These are phyloP conservation scores for Suillus americanus DNA, from an alignment of 768 basidiomycete species.

Conservation along the genomic window DNA sequence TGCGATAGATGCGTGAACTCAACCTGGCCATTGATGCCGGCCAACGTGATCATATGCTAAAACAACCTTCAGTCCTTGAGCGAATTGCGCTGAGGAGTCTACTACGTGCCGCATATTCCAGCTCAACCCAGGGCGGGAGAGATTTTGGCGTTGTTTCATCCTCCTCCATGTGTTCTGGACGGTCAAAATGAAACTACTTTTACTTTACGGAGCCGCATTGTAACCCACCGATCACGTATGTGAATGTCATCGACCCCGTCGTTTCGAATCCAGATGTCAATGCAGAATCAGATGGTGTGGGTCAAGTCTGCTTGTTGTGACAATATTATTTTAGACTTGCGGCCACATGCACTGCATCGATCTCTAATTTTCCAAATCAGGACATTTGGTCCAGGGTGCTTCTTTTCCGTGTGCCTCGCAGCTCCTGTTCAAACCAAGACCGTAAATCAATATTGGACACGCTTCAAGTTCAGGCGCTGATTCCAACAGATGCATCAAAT, in stretches of 20 bases:
- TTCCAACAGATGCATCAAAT: background rate
- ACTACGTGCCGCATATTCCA: constrained; percentile 77
- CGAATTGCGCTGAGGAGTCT: background rate
- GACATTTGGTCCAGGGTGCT: background rate
- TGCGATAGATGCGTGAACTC: constrained; percentile 86
- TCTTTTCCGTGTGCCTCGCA: constrained; percentile 25
- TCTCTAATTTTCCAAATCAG: constrained; percentile 12
- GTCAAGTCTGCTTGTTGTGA: background rate
- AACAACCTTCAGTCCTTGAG: constrained; percentile 1
- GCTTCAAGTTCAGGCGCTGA: background rate
- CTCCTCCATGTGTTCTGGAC: constrained; percentile 94
- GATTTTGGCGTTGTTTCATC: constrained; percentile 74
- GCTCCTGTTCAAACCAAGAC: background rate
- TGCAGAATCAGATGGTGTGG: background rate
- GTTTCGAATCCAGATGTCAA: background rate
- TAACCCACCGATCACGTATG: constrained; percentile 57
- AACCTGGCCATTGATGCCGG: constrained; percentile 62
- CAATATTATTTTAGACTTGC: too few species aligned
- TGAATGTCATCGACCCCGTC: constrained; percentile 37
- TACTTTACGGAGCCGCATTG: background rate
- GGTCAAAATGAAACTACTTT: constrained; percentile 6
- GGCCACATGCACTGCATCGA: too few species aligned
- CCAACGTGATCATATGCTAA: constrained; percentile 83
- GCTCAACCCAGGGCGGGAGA: constrained; percentile 86
- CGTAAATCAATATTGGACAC: background rate